phyloP scores from a whole-genome alignment of 2,329 filamentous ascomycete species.

The Biscogniauxia marginata region DNA sequence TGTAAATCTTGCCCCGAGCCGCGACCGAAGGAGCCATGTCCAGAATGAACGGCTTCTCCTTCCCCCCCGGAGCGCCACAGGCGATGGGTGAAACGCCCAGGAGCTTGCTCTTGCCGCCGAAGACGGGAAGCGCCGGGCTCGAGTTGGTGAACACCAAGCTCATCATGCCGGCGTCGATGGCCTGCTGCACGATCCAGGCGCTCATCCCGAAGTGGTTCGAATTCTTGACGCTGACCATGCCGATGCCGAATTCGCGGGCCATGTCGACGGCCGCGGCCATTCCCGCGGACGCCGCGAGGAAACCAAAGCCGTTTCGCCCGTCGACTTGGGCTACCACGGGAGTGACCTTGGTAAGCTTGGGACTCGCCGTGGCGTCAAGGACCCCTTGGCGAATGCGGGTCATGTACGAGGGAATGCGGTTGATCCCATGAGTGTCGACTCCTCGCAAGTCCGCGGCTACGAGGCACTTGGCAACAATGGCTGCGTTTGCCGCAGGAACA shows the following conservation, averaged over 20 bases:
- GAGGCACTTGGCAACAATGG: conserved; percentile 64
- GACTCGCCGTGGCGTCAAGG: conserved; percentile 59
- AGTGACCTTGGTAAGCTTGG: conserved; percentile 60
- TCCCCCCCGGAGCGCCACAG: conserved; percentile 68
- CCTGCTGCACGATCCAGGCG: conserved; percentile 77
- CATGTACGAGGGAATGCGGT: conserved; percentile 77
- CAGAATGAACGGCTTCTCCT: conserved; percentile 64
- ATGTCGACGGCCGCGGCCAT: conserved; percentile 68
- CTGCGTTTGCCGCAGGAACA: conserved; percentile 57
- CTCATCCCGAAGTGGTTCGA: conserved; percentile 84
- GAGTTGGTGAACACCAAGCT: conserved; percentile 70
- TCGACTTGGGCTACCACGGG: conserved; percentile 69
- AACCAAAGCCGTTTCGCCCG: conserved; percentile 72
- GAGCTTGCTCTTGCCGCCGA: conserved; percentile 66
- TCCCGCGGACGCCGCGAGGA: conserved; percentile 64
- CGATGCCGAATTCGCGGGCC: conserved; percentile 65
- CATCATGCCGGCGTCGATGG: conserved; percentile 70
- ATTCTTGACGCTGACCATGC: conserved; percentile 72
- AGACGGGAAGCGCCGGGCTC: conserved; percentile 69
- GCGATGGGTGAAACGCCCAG: conserved; percentile 74
- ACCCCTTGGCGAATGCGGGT: conserved; percentile 68
- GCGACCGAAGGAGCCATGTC: conserved; percentile 72
- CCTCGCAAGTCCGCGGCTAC: conserved; percentile 74
- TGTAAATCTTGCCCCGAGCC: conserved; percentile 71
- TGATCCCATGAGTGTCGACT: conserved; percentile 77